Base-by-base conservation (phyloP, 2,329 filamentous ascomycete genomes). In the Thermoascus crustaceus region DNA sequence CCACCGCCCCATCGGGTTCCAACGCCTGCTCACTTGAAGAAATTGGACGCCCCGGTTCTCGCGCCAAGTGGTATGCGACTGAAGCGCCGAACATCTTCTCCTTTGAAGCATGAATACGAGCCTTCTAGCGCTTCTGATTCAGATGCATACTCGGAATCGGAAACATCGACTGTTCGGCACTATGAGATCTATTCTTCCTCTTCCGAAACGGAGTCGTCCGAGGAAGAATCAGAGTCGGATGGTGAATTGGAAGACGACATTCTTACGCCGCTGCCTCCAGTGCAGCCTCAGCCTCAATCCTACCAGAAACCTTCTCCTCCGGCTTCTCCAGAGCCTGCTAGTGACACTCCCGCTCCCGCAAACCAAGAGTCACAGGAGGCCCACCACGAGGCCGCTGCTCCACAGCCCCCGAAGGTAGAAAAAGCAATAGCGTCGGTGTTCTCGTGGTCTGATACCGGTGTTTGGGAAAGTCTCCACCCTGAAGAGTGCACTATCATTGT, bases 101-200 rank as follows among this genome's bases (percentile, higher is more conserved):
- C 91, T 0, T 69, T 98, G 32, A 98, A 98, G 65, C 89, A 96
- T 55, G 89, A 98, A 63, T 98, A 95, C 51, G 81, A 88, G 43
- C 89, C 89, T 9, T 96, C 91, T 10, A 78, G 76, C 5, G 76
- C 75, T 30, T 80, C 78, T 0, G 74, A 76, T 26, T 76, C 76
- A n/a, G n/a, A n/a, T 10, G 26, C 14, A 5, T 72, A 71, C 6
- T 72, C 68, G 1, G 70, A 76, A 36, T 78, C 72, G 30, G 64
- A 72, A 23, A 66, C 64, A 21, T 77, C 72, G 4, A 71, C 69
- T 16, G 72, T 75, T n/a, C 68, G 71, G 20, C 70, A 67, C 18
- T 67, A 71, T 22, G 66, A 67, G 30, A 56, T 50, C 46, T 54
- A 55, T 25, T 63, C 54, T 66, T 58, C 71, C 11, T 73, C 72